phyloP scores from a whole-genome alignment of 306 rosid species.

The Vigna angularis region DNA sequence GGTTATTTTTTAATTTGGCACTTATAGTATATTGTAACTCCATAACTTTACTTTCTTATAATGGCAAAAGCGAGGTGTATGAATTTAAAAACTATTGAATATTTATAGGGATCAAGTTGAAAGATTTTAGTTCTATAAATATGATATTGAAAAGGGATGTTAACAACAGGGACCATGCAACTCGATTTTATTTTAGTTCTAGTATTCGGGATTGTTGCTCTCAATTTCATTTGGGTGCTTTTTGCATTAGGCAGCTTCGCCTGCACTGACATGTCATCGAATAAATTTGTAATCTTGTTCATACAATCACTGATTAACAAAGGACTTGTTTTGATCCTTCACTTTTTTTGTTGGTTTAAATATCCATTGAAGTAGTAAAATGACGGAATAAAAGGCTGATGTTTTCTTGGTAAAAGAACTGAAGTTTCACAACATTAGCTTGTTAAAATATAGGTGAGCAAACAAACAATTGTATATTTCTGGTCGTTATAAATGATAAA shows the following conservation, averaged over 20 bases:
- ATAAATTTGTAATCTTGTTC: slow-evolving; percentile 20
- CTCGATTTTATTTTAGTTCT: not conserved
- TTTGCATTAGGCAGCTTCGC: slow-evolving; percentile 14
- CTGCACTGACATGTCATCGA: not conserved
- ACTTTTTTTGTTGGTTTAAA: not conserved
- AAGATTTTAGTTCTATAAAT: not conserved
- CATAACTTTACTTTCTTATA: not conserved
- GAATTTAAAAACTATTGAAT: not conserved
- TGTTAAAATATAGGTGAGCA: not conserved
- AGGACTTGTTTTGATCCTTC: too few relatives aligned
- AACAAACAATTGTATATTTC: slow-evolving; percentile 12
- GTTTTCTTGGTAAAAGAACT: slow-evolving; percentile 23
- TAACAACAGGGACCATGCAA: not conserved
- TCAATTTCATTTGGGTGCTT: slow-evolving; percentile 15
- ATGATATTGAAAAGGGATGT: not conserved
- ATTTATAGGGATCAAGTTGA: not conserved
- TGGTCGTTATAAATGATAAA: slow-evolving; percentile 28
- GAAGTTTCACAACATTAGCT: slow-evolving; percentile 6
- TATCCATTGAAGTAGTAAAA: not conserved
- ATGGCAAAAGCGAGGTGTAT: not conserved
- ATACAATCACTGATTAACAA: not conserved
- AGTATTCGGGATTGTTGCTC: slow-evolving; percentile 26
- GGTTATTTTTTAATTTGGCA: not conserved
- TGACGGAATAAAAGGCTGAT: not conserved
- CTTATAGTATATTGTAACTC: not conserved